Conservation (phyloP, 805 yeast species). For the Zygoascus bituminiphila region DNA sequence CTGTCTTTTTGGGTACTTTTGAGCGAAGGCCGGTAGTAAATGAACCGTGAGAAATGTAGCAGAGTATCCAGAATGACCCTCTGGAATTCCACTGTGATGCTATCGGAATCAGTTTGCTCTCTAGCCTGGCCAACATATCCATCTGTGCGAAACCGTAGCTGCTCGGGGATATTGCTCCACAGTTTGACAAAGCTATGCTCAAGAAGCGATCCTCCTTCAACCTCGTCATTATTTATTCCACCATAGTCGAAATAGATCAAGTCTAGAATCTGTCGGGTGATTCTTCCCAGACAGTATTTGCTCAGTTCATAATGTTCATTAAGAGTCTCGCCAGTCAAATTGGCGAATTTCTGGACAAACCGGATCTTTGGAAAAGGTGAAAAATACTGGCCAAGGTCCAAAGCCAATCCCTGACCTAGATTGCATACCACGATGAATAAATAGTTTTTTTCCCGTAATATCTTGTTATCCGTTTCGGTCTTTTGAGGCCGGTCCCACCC, state of each 20-base stretch:
- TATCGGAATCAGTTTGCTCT: conserved; percentile 1
- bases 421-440: conserved; percentile 1
- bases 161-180: background rate
- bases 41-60: conserved; percentile 10
- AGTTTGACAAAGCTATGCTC: background rate
- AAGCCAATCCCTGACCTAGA: conserved; percentile 1
- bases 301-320: background rate
- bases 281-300: background rate
- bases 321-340: background rate
- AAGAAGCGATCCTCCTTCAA: conserved; percentile 2
- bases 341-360: conserved; percentile 1
- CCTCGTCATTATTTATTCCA: conserved; percentile 1
- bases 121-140: conserved; percentile 4
- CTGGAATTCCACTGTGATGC: conserved; percentile 6
- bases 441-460: background rate
- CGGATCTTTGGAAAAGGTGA: conserved; percentile 5
- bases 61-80: conserved; percentile 10
- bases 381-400: conserved; percentile 8
- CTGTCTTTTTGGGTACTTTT: background rate
- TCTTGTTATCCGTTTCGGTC: background rate
- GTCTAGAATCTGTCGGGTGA: background rate
- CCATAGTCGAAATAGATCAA: background rate
- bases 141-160: conserved; percentile 2
- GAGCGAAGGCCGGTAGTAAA: conserved; percentile 8
- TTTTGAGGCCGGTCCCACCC: conserved; percentile 7